Evolutionary conservation across 2,329 filamentous ascomycete genomes (phyloP).

Genomic region (Aspergillus spinulosporus): DNA sequence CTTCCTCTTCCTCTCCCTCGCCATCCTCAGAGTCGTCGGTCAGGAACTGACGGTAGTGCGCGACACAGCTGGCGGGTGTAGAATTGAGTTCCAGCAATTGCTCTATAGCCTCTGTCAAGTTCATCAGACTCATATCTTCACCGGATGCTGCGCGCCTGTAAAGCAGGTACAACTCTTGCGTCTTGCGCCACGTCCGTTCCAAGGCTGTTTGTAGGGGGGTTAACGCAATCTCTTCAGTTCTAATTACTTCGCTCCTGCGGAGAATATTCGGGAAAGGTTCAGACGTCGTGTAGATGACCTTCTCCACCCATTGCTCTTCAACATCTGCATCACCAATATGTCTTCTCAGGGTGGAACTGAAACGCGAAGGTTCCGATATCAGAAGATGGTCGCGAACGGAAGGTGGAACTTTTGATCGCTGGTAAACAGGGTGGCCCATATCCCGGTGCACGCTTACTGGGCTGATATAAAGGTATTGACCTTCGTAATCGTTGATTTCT

Average conservation of each 20-base stretch:
- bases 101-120: constrained; percentile 72
- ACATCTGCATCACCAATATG: constrained; percentile 66
- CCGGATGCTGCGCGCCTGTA: constrained; percentile 73
- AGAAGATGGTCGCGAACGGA: constrained; percentile 84
- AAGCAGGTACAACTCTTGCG: constrained; percentile 74
- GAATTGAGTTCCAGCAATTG: constrained; percentile 76
- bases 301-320: constrained; percentile 75
- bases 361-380: constrained; percentile 72
- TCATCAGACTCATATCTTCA: constrained; percentile 67
- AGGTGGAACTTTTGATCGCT: constrained; percentile 79
- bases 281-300: constrained; percentile 77
- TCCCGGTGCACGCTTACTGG: constrained; percentile 81
- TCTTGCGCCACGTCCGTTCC: constrained; percentile 87
- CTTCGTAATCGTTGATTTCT: constrained; percentile 77
- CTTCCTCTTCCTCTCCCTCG: constrained; percentile 39
- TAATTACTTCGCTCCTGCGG: constrained; percentile 79
- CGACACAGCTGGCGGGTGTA: constrained; percentile 72
- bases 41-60: constrained; percentile 73
- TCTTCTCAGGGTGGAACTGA: constrained; percentile 73
- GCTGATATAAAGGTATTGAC: constrained; percentile 83
- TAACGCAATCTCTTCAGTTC: constrained; percentile 65
- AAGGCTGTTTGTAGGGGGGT: constrained; percentile 81
- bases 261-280: constrained; percentile 91
- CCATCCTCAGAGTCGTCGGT: constrained; percentile 49
- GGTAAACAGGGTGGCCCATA: constrained; percentile 78